Base-by-base conservation (phyloP, 2,329 filamentous ascomycete species). In the Xylariomycetidae sp. region DNA sequence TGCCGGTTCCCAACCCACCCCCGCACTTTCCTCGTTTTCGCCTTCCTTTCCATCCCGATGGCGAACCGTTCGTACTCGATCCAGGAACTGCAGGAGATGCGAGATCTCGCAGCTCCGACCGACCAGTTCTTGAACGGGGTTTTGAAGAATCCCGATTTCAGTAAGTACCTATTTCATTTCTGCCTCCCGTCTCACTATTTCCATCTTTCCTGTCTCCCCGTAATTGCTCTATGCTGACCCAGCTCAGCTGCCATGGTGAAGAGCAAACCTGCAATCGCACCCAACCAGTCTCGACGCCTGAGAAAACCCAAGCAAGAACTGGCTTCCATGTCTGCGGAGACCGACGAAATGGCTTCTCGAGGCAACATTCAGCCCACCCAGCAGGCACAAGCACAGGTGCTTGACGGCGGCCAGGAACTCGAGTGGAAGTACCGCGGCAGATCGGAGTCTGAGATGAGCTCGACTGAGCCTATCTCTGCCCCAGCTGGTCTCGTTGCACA, bases 401-500 rank as follows among this genome's bases (percentile, higher is more conserved):
- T n/a, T n/a, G n/a, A n/a, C n/a, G n/a, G n/a, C n/a, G n/a, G n/a
- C n/a, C n/a, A n/a, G n/a, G n/a, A n/a, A n/a, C n/a, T n/a, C n/a
- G n/a, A n/a, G 38, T 61, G 64, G 61, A 57, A 60, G 40, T 73
- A 70, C 38, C 57, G 61, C 23, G 64, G 68, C 31, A 59, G 71
- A 34, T 62, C 57, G 30, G 62, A 62, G 13, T 62, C 61, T 1
- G 65, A 72, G 40, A 46, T 61, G n/a, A 47, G 53, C 13, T 54
- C 57, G 26, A 57, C 51, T 25, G 69, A 70, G 29, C 72, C 74
- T 6, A 58, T 76, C 22, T 59, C 69, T 31, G 74, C 74, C 15
- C 76, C 76, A 9, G 54, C 65, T 14, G 72, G 66, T 7, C 54
- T 72, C 20, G 57, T 54, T 23, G 69, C 72, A 17, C 76, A 81